A percentile compares a stretch with the other conserved stretches of the same genome.
Conservation (phyloP, 2,329 filamentous ascomycete genomes). For the Xylaria multiplex region DNA sequence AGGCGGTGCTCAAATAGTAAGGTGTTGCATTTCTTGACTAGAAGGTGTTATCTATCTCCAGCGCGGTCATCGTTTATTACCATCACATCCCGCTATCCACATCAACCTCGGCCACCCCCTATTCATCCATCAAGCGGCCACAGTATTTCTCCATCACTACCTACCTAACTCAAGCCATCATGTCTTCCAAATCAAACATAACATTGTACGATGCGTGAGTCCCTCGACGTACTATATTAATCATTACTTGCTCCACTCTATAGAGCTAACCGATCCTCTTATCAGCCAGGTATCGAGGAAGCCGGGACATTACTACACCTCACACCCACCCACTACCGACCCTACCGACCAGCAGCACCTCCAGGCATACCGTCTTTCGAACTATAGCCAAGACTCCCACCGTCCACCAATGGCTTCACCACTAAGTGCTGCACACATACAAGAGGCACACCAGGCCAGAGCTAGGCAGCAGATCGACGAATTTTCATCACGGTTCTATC, state of each 20-base stretch:
- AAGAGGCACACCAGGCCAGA: slow-evolving; percentile 2
- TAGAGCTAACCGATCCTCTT: background rate
- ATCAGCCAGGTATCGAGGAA: slow-evolving; percentile 19
- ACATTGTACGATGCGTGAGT: slow-evolving; percentile 26
- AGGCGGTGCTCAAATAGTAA: background rate
- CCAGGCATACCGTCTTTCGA: slow-evolving; percentile 24
- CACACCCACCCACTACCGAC: slow-evolving; percentile 28
- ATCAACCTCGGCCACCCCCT: background rate
- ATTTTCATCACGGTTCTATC: slow-evolving; percentile 26
- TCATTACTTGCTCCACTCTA: background rate
- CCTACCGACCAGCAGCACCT: slow-evolving; percentile 19
- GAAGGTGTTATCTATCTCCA: background rate
- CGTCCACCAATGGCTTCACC: slow-evolving; percentile 22
- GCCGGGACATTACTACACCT: slow-evolving; percentile 26
- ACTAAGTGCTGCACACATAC: slow-evolving; percentile 13
- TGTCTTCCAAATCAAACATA: slow-evolving; percentile 25
- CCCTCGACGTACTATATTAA: background rate
- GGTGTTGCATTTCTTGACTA: slow-evolving; percentile 3
- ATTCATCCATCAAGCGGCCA: too few relatives aligned
- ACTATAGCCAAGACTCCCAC: slow-evolving; percentile 25
- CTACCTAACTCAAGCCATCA: background rate
- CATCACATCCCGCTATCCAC: background rate
- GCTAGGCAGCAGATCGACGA: slow-evolving; percentile 22
- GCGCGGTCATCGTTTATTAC: slow-evolving; percentile 7
- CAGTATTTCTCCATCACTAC: background rate